Evolutionary conservation across 2,329 filamentous ascomycete genomes (phyloP).

Genomic region (Arthrobotrys pseudoclavata): DNA sequence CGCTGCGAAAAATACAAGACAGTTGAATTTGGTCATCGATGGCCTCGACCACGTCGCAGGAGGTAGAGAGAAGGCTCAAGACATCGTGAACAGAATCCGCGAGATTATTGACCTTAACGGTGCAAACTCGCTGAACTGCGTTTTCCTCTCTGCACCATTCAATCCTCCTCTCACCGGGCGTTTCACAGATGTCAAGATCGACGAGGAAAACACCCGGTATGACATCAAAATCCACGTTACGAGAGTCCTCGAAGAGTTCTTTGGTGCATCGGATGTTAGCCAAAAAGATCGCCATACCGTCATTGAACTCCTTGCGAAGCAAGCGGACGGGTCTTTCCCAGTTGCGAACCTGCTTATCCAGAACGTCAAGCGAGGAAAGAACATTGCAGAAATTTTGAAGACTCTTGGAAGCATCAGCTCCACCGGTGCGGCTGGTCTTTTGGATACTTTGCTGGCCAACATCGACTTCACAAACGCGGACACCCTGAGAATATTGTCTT

Average conservation of each 20-base stretch:
- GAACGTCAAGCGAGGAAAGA: constrained; percentile 43
- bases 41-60: constrained; percentile 38
- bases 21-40: constrained; percentile 51
- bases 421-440: constrained; percentile 37
- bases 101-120: constrained; percentile 45
- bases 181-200: constrained; percentile 32
- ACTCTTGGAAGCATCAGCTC: constrained; percentile 34
- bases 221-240: constrained; percentile 45
- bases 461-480: constrained; percentile 40
- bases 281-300: constrained; percentile 33
- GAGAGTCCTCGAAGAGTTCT: constrained; percentile 29
- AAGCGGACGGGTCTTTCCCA: constrained; percentile 43
- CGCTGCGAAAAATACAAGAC: constrained; percentile 28
- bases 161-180: constrained; percentile 2
- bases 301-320: constrained; percentile 46
- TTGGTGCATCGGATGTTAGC: constrained; percentile 28
- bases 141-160: constrained; percentile 33
- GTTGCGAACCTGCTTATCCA: constrained; percentile 49
- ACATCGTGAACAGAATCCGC: constrained; percentile 33
- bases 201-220: constrained; percentile 42
- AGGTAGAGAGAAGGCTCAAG: constrained; percentile 33
- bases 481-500: constrained; percentile 44
- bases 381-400: constrained; percentile 45
- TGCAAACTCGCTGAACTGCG: constrained; percentile 44
- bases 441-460: constrained; percentile 37